Evolutionary conservation across 73 alveolate genomes (phyloP).

Genomic region (Durusdinium trenchii): DNA sequence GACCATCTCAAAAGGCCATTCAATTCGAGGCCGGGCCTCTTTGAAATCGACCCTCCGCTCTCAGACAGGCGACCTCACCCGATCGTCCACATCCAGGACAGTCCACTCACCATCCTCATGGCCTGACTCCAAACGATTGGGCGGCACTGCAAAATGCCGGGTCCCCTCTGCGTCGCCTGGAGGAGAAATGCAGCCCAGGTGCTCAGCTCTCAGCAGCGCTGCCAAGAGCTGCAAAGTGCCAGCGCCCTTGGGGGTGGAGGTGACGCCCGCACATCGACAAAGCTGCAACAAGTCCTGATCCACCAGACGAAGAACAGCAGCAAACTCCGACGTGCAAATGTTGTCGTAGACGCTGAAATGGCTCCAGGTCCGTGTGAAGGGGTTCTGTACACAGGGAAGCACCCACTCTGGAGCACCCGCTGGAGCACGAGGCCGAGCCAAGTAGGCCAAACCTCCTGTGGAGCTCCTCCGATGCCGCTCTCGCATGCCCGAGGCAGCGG

Average conservation of each 20-base stretch:
- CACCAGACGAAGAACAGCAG: conserved; percentile 44
- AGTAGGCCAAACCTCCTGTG: conserved; percentile 22
- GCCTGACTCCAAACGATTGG: not conserved
- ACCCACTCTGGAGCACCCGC: conserved; percentile 55
- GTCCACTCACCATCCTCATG: conserved; percentile 1
- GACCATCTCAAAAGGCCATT: no score
- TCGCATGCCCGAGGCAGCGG: conserved; percentile 22
- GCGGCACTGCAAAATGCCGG: not conserved
- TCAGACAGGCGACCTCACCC: not conserved
- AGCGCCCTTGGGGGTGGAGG: not conserved
- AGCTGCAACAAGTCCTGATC: conserved; percentile 35
- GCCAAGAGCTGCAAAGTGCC: conserved; percentile 12
- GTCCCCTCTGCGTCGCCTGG: not conserved
- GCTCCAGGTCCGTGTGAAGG: conserved; percentile 40
- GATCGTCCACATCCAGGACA: not conserved
- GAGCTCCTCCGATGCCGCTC: conserved; percentile 21
- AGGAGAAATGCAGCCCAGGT: conserved; percentile 12
- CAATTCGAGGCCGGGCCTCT: no score
- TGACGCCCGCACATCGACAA: not conserved
- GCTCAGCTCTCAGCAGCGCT: not conserved
- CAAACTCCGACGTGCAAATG: conserved; percentile 36
- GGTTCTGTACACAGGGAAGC: conserved; percentile 53
- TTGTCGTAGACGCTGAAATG: conserved; percentile 61
- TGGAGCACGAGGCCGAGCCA: conserved; percentile 35
- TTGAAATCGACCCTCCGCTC: no score